Conservation (phyloP, 1,284 basidiomycete species). For the Irpex rosettiformis region DNA sequence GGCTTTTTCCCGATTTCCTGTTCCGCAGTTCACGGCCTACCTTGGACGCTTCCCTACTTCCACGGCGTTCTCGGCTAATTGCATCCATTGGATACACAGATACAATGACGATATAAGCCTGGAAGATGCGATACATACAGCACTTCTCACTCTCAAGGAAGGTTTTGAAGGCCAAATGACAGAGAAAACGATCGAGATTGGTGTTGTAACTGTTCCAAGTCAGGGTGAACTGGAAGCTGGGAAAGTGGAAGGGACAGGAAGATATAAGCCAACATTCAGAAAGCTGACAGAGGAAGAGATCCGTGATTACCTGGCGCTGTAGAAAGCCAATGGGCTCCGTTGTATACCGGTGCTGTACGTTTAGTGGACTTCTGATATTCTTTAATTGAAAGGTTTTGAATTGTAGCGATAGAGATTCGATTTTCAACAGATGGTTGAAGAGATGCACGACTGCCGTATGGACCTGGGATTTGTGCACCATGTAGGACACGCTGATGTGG, state of each 20-base stretch:
- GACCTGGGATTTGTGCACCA: not conserved
- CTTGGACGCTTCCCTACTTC: not conserved
- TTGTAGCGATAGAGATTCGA: constrained; percentile 6
- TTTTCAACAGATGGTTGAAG: not conserved
- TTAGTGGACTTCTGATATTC: constrained; percentile 12
- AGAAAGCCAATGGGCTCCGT: constrained; percentile 24
- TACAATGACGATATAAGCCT: constrained; percentile 99
- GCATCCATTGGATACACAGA: constrained; percentile 37
- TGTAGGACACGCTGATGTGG: not conserved
- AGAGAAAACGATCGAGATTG: constrained; percentile 99
- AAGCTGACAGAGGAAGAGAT: constrained; percentile 95
- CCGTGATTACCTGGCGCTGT: constrained; percentile 86
- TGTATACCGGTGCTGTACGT: constrained; percentile 11
- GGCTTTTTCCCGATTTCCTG: constrained; percentile 13
- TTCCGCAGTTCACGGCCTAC: not conserved
- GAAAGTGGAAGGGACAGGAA: constrained; percentile 69
- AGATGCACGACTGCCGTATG: not conserved
- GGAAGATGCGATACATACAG: constrained; percentile 99
- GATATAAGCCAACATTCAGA: constrained; percentile 85
- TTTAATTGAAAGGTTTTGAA: constrained; percentile 5
- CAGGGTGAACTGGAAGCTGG: constrained; percentile 71
- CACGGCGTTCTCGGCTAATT: not conserved
- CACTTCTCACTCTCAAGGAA: constrained; percentile 97
- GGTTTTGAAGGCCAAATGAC: constrained; percentile 99
- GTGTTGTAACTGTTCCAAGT: constrained; percentile 88